phyloP scores from a whole-genome alignment of 371 early-diverging fungal species.

The Mortierella polycephala region DNA sequence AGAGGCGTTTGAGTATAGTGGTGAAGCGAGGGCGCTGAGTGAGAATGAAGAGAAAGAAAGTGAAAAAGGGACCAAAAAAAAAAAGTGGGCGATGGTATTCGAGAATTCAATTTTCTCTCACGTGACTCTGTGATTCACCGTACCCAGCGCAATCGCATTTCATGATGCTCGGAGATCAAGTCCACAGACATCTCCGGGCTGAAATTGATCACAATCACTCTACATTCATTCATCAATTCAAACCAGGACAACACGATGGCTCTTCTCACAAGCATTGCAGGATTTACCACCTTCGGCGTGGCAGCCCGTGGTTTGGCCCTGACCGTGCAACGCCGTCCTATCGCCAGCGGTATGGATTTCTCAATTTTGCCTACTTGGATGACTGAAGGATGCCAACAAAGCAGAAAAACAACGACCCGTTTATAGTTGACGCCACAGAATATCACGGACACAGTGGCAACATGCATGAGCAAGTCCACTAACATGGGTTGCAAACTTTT shows the following conservation, averaged over 20 bases:
- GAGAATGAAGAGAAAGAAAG: background rate
- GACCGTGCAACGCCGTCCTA: constrained; percentile 44
- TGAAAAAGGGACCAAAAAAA: constrained; percentile 6
- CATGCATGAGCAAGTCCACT: background rate
- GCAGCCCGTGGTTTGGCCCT: constrained; percentile 52
- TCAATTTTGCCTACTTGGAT: background rate
- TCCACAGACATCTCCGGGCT: constrained; percentile 1
- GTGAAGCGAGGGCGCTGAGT: background rate
- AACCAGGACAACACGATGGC: constrained; percentile 16
- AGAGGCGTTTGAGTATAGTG: background rate
- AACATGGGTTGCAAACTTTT: background rate
- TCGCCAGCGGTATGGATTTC: constrained; percentile 42
- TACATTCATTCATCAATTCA: background rate
- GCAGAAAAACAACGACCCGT: no score
- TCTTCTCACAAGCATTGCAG: constrained; percentile 48
- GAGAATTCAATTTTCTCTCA: constrained; percentile 16
- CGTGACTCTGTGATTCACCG: constrained; percentile 12
- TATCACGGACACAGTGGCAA: no score
- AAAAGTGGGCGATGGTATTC: constrained; percentile 31
- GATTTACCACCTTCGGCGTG: constrained; percentile 53
- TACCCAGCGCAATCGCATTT: background rate
- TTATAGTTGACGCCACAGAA: no score
- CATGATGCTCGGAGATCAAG: background rate
- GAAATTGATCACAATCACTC: background rate
- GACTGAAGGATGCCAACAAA: no score